Percentiles rank a stretch among this genome's conserved stretches.
phyloP scores from a whole-genome alignment of 306 rosid species.

The Cucumis hystrix region DNA sequence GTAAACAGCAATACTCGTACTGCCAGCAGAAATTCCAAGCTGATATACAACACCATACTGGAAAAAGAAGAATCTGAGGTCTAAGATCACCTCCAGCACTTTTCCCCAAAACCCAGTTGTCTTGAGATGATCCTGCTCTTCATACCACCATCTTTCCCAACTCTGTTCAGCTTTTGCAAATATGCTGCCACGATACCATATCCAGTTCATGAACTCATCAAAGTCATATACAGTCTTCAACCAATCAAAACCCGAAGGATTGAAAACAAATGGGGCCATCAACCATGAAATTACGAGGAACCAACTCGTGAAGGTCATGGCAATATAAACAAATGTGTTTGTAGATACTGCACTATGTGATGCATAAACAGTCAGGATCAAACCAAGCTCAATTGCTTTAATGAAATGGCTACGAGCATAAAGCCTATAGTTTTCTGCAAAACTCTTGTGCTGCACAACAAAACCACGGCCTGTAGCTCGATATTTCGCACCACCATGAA shows the following conservation, averaged over 20 bases:
- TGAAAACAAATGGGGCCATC: constrained; percentile 72
- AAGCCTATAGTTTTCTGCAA: constrained; percentile 84
- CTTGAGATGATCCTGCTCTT: constrained; percentile 77
- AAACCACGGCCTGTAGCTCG: constrained; percentile 93
- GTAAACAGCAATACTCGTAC: constrained; percentile 53
- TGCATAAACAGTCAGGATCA: constrained; percentile 59
- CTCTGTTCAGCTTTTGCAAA: constrained; percentile 87
- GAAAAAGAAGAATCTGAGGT: constrained; percentile 71
- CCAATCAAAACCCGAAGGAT: constrained; percentile 92
- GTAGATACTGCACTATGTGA: constrained; percentile 44
- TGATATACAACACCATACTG: constrained; percentile 72
- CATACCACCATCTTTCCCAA: constrained; percentile 97
- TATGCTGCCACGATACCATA: constrained; percentile 60
- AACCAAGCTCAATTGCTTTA: constrained; percentile 78
- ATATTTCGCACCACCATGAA: constrained; percentile 88
- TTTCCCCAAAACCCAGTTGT: constrained; percentile 67
- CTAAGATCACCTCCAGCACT: constrained; percentile 57
- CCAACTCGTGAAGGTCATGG: constrained; percentile 73
- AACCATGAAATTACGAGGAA: constrained; percentile 71
- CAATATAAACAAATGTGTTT: constrained; percentile 54
- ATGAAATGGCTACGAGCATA: constrained; percentile 87
- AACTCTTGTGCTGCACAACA: constrained; percentile 72
- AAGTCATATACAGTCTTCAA: constrained; percentile 70
- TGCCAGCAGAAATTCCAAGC: constrained; percentile 56
- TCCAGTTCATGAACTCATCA: constrained; percentile 74